phyloP scores from a whole-genome alignment of 1,139 yeast species.

The Taphrina confusa region DNA sequence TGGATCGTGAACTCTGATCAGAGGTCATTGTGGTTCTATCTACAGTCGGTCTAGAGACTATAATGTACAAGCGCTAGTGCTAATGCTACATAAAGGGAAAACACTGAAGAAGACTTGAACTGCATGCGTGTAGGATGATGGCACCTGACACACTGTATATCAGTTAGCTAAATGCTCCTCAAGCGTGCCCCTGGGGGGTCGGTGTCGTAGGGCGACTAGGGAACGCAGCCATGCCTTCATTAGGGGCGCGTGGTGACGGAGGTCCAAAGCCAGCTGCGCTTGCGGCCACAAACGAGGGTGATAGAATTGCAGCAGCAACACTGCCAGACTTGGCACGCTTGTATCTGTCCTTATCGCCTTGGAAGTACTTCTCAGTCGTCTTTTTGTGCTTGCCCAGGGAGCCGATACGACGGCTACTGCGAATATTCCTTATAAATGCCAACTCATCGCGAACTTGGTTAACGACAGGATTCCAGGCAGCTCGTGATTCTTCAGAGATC shows the following conservation, averaged over 20 bases:
- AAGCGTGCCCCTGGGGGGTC: not conserved
- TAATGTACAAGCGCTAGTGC: too few relatives aligned
- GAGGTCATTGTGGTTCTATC: too few relatives aligned
- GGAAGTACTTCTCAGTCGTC: slow-evolving; percentile 28
- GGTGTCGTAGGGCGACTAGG: slow-evolving; percentile 1
- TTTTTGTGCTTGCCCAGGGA: slow-evolving; percentile 22
- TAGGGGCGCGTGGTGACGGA: slow-evolving; percentile 12
- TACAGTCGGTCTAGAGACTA: too few relatives aligned
- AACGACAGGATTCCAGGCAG: slow-evolving; percentile 50
- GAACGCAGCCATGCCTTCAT: not conserved
- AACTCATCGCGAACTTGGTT: slow-evolving; percentile 50
- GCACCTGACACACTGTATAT: too few relatives aligned
- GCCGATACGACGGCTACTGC: slow-evolving; percentile 47
- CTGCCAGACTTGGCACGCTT: slow-evolving; percentile 31
- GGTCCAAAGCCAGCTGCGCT: slow-evolving; percentile 34
- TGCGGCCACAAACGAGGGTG: slow-evolving; percentile 31
- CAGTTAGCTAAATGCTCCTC: too few relatives aligned
- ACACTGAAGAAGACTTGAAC: too few relatives aligned
- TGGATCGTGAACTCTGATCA: too few relatives aligned
- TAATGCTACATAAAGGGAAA: too few relatives aligned
- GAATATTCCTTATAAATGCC: slow-evolving; percentile 46
- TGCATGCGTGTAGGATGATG: too few relatives aligned
- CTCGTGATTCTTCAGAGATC: slow-evolving; percentile 39
- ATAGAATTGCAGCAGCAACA: slow-evolving; percentile 33
- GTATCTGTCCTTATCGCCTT: slow-evolving; percentile 31